Percentiles rank a stretch among this genome's conserved stretches.
Evolutionary conservation across 495 filamentous ascomycete genomes (phyloP).

Genomic region (Stereocaulon alpinum): DNA sequence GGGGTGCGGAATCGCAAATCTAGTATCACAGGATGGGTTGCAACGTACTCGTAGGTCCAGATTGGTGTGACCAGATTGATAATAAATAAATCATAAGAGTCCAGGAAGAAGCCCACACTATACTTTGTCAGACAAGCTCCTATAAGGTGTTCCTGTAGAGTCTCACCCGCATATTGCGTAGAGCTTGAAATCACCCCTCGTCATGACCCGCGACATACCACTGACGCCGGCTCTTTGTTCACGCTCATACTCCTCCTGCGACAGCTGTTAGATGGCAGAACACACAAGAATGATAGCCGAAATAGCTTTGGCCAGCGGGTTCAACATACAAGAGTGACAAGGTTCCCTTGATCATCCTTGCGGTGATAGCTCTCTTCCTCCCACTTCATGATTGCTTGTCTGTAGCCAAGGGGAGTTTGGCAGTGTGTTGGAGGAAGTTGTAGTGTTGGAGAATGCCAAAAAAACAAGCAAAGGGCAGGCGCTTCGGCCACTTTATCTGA

Average conservation of each 20-base stretch:
- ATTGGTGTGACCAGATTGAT: slow-evolving; percentile 61
- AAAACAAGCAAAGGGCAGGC: neutral
- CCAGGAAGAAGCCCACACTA: slow-evolving; percentile 21
- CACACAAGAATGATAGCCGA: too few species aligned
- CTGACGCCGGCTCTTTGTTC: neutral
- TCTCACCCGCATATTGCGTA: slow-evolving; percentile 15
- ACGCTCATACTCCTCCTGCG: slow-evolving; percentile 12
- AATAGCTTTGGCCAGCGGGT: neutral
- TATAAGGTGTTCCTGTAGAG: neutral
- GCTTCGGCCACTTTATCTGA: neutral
- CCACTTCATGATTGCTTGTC: slow-evolving; percentile 13
- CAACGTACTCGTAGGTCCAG: slow-evolving; percentile 12
- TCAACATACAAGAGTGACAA: slow-evolving; percentile 10
- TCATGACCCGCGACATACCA: slow-evolving; percentile 9
- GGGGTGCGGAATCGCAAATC: neutral
- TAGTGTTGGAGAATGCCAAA: neutral
- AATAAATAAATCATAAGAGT: slow-evolving; percentile 63
- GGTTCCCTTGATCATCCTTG: slow-evolving; percentile 12
- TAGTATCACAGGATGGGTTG: neutral
- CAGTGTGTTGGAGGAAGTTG: neutral
- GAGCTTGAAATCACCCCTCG: slow-evolving; percentile 11
- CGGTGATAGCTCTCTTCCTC: slow-evolving; percentile 11
- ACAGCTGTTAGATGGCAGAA: neutral
- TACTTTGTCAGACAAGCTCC: slow-evolving; percentile 5
- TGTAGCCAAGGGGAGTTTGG: neutral